Percentiles rank a stretch among this genome's conserved stretches.
These are phyloP conservation scores for Voacanga thouarsii DNA, from an alignment of 257 asterid genomes.

Conservation along the genomic window DNA sequence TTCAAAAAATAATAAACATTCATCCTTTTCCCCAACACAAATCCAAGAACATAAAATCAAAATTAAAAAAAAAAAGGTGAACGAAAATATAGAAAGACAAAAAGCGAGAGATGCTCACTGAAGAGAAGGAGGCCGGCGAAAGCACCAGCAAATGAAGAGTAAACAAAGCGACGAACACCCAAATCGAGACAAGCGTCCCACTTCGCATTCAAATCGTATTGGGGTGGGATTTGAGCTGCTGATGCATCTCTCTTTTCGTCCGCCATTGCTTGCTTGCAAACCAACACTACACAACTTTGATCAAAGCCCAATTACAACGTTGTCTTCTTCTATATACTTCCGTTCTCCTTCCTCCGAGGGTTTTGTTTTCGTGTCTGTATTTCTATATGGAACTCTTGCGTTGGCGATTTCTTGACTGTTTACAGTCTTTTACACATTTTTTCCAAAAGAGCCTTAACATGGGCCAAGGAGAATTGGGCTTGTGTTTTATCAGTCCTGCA, in stretches of 20 bases:
- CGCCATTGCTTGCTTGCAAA: slow-evolving; percentile 33
- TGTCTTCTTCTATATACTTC: neutral
- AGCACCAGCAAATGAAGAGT: slow-evolving; percentile 63
- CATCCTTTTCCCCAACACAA: neutral
- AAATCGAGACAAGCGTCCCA: slow-evolving; percentile 84
- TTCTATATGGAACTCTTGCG: neutral
- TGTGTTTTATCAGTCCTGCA: neutral
- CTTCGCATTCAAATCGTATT: slow-evolving; percentile 61
- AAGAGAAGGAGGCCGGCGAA: slow-evolving; percentile 67
- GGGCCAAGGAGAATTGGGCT: neutral
- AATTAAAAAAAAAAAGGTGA: neutral
- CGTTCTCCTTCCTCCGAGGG: slow-evolving; percentile 10
- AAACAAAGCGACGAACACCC: slow-evolving; percentile 59
- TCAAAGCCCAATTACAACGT: neutral
- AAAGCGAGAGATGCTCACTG: slow-evolving; percentile 37
- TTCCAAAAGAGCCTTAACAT: neutral
- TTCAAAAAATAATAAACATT: neutral
- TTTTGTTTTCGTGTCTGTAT: neutral
- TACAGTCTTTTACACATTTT: neutral
- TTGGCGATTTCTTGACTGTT: neutral
- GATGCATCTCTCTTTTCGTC: slow-evolving; percentile 41
- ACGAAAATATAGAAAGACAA: neutral
- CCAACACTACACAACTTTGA: neutral
- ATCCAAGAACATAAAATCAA: neutral
- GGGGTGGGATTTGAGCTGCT: slow-evolving; percentile 30